Evolutionary conservation across 805 yeast genomes (phyloP), one percentile per base, ranked within the genome.

Genomic region (Torulaspora maleeae): DNA sequence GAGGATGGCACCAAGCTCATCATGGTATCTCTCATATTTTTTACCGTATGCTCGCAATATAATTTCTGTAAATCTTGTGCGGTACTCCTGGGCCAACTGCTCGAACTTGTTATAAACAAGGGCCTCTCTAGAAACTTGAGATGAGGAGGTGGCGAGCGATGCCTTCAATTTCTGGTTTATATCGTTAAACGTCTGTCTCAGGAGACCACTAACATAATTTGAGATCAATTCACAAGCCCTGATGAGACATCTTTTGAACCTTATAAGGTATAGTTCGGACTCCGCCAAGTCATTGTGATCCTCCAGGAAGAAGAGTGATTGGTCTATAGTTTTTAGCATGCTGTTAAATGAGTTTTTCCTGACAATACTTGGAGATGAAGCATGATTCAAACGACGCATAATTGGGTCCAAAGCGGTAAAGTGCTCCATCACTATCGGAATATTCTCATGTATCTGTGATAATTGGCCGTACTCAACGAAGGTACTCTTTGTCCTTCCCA

Each of bases 211-310:
- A 44, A 86, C 65, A 59, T 82, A 87, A 56, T 82, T 86, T 51
- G 83, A 76, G 12, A 88, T 77, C 48, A 91, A 69, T 0, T 93
- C 80, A 38, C 88, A 72, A 1, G 95, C 82, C 47, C 96, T 75
- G 1, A 90, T 80, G 75, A 88, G 73, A 57, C 96, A 86, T 55
- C 86, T 95, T 50, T 85, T 78, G 67, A 86, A 87, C 47, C 90
- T 76, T 51, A 80, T 78, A 38, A 74, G 75, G 60, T 86, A 88
- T 1, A 78, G 59, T 22, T 81, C 91, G 9, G 78, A 70, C 43
- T 89, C 95, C 58, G 78, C 80, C 57, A 84, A 83, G 46, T 80
- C 80, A 5, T 71, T 64, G 43, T 81, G 76, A 2, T 68, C 65
- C 7, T 73, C 70, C 4, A 82, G 72, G 60, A 86, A 90, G 2